phyloP scores from a whole-genome alignment of 2,329 filamentous ascomycete species.

The Alternaria sp. region DNA sequence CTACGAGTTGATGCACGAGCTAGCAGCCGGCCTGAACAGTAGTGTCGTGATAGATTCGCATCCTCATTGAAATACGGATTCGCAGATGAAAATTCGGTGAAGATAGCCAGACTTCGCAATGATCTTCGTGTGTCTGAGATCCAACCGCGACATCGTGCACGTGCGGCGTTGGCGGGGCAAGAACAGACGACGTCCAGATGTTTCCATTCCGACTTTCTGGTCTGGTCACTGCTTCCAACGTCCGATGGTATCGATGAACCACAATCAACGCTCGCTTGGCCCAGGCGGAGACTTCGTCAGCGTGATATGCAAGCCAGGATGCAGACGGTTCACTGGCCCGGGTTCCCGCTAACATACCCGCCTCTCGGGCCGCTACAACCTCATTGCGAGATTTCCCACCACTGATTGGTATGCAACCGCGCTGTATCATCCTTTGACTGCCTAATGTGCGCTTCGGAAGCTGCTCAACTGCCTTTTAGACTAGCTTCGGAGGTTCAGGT shows the following conservation, averaged over 20 bases:
- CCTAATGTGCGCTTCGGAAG: conserved; percentile 25
- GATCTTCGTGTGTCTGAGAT: background rate
- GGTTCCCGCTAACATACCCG: conserved; percentile 35
- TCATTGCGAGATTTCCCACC: conserved; percentile 44
- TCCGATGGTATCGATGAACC: conserved; percentile 2
- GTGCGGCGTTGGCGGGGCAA: background rate
- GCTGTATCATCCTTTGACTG: conserved; percentile 14
- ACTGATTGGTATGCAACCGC: conserved; percentile 21
- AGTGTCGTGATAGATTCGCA: background rate
- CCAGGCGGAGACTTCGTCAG: conserved; percentile 16
- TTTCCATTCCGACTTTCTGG: conserved; percentile 7
- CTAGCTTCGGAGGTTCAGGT: conserved; percentile 41
- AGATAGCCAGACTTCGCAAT: background rate
- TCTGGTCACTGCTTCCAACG: background rate
- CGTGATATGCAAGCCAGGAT: conserved; percentile 33
- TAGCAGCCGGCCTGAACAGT: background rate
- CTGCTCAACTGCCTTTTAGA: conserved; percentile 24
- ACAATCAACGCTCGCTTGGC: conserved; percentile 31
- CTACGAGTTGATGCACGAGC: conserved; percentile 1
- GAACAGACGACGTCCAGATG: conserved; percentile 4
- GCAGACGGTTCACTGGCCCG: conserved; percentile 31
- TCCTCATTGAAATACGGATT: background rate
- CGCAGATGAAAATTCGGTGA: background rate
- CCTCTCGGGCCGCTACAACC: conserved; percentile 35
- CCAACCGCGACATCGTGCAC: background rate